These are phyloP conservation scores for Mortierella sp. DNA, from an alignment of 371 early-diverging fungal species.

Conservation along the genomic window DNA sequence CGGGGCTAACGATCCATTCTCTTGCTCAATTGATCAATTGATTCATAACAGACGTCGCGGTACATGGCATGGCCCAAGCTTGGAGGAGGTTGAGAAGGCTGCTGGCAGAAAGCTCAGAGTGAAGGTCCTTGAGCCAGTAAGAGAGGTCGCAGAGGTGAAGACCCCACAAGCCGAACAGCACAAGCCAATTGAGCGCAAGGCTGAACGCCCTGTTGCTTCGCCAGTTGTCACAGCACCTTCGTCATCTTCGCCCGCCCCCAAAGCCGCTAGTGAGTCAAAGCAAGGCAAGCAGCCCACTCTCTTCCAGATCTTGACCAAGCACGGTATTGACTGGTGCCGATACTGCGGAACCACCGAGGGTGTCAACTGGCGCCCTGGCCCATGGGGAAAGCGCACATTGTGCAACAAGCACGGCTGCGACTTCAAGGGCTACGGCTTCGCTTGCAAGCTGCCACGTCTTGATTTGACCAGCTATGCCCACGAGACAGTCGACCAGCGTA, in stretches of 20 bases:
- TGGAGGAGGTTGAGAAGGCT: constrained; percentile 41
- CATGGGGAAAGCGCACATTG: constrained; percentile 94
- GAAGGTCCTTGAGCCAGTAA: neutral
- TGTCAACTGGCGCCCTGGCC: constrained; percentile 94
- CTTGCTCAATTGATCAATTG: neutral
- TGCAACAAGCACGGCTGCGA: constrained; percentile 97
- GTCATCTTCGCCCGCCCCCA: constrained; percentile 6
- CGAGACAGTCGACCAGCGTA: constrained; percentile 81
- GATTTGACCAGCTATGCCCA: constrained; percentile 81
- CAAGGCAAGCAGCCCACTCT: constrained; percentile 60
- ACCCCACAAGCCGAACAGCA: neutral
- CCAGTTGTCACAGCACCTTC: neutral
- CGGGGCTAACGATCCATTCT: constrained; percentile 2
- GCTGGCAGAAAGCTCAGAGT: constrained; percentile 11
- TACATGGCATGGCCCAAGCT: constrained; percentile 52
- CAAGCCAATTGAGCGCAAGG: constrained; percentile 5
- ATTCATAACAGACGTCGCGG: constrained; percentile 37
- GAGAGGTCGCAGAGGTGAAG: neutral
- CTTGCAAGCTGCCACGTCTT: constrained; percentile 86
- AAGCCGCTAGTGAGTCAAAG: constrained; percentile 22
- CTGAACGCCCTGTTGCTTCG: neutral
- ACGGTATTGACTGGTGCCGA: constrained; percentile 88
- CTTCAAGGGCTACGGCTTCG: constrained; percentile 94
- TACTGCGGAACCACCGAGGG: constrained; percentile 94
- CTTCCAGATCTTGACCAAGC: constrained; percentile 73